phyloP scores from a whole-genome alignment of 1,284 basidiomycete species.

The Cutaneotrichosporon sp. region DNA sequence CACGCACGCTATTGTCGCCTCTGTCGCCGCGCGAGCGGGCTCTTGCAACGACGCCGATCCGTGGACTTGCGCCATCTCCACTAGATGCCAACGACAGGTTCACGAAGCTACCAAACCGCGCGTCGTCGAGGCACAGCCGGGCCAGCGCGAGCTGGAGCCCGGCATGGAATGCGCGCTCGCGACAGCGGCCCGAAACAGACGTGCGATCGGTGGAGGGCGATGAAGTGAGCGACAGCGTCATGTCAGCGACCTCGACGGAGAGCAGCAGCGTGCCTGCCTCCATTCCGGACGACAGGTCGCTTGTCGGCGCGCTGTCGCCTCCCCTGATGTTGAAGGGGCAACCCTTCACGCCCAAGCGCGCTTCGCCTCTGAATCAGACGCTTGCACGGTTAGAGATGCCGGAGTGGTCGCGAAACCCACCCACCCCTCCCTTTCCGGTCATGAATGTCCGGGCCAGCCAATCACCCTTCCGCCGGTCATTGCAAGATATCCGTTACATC shows the following conservation, averaged over 20 bases:
- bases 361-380: slow-evolving; percentile 12
- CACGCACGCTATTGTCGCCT: not conserved
- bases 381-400: slow-evolving; percentile 13
- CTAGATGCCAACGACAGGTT: slow-evolving; percentile 29
- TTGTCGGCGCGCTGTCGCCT: not conserved
- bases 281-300: slow-evolving; percentile 7
- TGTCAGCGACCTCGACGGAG: slow-evolving; percentile 6
- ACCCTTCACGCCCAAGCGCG: slow-evolving; percentile 13
- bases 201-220: slow-evolving; percentile 7
- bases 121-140: slow-evolving; percentile 21
- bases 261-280: slow-evolving; percentile 10
- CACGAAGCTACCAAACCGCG: slow-evolving; percentile 35
- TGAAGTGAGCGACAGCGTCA: slow-evolving; percentile 7
- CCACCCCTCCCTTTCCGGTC: slow-evolving; percentile 8
- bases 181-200: slow-evolving; percentile 5
- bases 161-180: slow-evolving; percentile 11
- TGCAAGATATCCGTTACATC: slow-evolving; percentile 20
- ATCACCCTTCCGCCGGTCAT: slow-evolving; percentile 15
- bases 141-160: slow-evolving; percentile 22
- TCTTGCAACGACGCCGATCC: slow-evolving; percentile 1
- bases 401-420: not conserved
- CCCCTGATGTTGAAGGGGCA: not conserved
- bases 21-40: not conserved
- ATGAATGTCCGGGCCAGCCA: slow-evolving; percentile 3
- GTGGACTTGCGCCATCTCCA: not conserved